Percentiles rank a stretch among this genome's conserved stretches.
phyloP scores from a whole-genome alignment of 2,329 filamentous ascomycete genomes.

The Incumbomyces delicatus region DNA sequence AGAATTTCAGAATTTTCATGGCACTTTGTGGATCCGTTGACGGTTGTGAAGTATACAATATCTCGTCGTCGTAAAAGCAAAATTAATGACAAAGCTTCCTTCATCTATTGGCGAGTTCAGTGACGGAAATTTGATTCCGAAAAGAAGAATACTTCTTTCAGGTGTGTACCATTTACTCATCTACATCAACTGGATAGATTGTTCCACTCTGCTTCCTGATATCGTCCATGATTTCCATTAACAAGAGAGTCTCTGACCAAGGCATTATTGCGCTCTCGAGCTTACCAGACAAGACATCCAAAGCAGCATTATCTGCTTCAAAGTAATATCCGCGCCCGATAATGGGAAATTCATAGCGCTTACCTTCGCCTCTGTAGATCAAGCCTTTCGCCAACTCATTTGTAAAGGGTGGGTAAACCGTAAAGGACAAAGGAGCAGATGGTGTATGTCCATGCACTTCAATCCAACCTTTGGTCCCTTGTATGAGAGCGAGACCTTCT shows the following conservation, averaged over 20 bases:
- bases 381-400: background rate
- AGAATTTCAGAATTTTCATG: too few species aligned
- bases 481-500: conserved; percentile 9
- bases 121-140: too few species aligned
- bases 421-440: conserved; percentile 11
- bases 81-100: too few species aligned
- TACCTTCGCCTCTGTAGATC: conserved; percentile 18
- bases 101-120: too few species aligned
- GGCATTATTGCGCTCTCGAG: conserved; percentile 37
- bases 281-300: conserved; percentile 23
- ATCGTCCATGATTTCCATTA: conserved; percentile 42
- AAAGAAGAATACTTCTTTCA: too few species aligned
- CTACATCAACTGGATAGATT: conserved; percentile 14
- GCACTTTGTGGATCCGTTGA: too few species aligned
- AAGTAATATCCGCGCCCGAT: conserved; percentile 27
- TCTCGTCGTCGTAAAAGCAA: too few species aligned
- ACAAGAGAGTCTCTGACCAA: conserved; percentile 37
- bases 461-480: conserved; percentile 19
- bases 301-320: conserved; percentile 21
- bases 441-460: conserved; percentile 11
- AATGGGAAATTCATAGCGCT: conserved; percentile 12
- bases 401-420: conserved; percentile 5
- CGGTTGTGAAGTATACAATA: too few species aligned
- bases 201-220: conserved; percentile 29
- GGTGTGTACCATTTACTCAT: too few species aligned